Percentiles rank a stretch among this genome's conserved stretches.
Evolutionary conservation across 2,329 filamentous ascomycete species (phyloP).

Genomic region (Monosporascus sp.): DNA sequence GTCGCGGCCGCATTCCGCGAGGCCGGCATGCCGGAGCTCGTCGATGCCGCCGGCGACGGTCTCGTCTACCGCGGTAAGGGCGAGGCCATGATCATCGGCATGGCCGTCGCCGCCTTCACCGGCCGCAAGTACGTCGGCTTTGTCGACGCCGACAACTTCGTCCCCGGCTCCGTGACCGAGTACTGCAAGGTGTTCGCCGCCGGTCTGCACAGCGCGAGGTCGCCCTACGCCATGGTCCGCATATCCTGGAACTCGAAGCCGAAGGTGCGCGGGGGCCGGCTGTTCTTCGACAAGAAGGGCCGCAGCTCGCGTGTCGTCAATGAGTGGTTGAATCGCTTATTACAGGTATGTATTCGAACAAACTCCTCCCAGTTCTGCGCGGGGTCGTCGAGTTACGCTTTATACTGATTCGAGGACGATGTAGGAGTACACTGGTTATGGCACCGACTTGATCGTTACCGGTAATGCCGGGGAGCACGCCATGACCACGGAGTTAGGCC

Average conservation of each 20-base stretch:
- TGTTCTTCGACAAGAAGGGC: conserved; percentile 22
- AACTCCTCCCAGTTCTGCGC: neutral
- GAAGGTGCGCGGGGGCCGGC: conserved; percentile 18
- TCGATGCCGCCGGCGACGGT: conserved; percentile 11
- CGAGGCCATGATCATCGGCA: conserved; percentile 27
- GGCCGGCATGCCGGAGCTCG: conserved; percentile 17
- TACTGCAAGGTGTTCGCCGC: conserved; percentile 28
- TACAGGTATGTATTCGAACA: neutral
- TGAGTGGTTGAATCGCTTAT: conserved; percentile 23
- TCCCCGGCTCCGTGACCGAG: conserved; percentile 24
- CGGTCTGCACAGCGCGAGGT: conserved; percentile 21
- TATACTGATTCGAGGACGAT: conserved; percentile 2
- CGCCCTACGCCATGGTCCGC: conserved; percentile 24
- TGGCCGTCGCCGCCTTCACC: conserved; percentile 20
- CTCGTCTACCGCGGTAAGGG: conserved; percentile 25
- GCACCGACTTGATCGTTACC: conserved; percentile 20
- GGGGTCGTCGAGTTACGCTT: too few relatives aligned
- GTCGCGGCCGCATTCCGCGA: conserved; percentile 17
- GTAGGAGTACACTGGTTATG: conserved; percentile 2
- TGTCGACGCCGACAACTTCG: conserved; percentile 28
- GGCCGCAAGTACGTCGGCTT: conserved; percentile 24
- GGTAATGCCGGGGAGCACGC: conserved; percentile 29
- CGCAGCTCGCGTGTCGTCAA: conserved; percentile 26
- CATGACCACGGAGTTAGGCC: conserved; percentile 31
- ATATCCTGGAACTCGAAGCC: conserved; percentile 28